These are phyloP conservation scores for Grigorovia jiainica DNA, from an alignment of 805 yeast genomes.

Conservation along the genomic window DNA sequence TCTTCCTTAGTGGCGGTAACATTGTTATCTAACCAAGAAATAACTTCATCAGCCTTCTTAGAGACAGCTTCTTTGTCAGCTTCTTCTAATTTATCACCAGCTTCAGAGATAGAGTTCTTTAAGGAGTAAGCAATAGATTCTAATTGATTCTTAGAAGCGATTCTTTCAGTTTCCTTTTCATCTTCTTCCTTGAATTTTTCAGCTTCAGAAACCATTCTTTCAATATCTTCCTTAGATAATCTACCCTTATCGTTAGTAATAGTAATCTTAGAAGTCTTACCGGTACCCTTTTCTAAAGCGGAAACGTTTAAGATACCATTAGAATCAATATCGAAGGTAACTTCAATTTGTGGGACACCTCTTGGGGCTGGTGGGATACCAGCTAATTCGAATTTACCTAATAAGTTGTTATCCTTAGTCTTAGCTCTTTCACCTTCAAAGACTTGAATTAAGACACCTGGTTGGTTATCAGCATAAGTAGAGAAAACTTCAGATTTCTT, in stretches of 20 bases:
- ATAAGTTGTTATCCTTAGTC: constrained; percentile 92
- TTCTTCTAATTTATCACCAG: constrained; percentile 70
- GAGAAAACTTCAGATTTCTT: constrained; percentile 98
- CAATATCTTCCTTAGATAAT: constrained; percentile 94
- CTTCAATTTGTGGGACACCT: constrained; percentile 98
- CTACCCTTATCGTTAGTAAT: constrained; percentile 99
- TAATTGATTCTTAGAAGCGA: constrained; percentile 88
- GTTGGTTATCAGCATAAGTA: constrained; percentile 98
- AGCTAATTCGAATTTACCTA: constrained; percentile 93
- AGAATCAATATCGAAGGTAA: constrained; percentile 93
- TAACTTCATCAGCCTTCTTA: constrained; percentile 77
- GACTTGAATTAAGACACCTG: constrained; percentile 98
- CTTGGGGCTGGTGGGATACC: constrained; percentile 99
- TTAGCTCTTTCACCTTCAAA: constrained; percentile 97
- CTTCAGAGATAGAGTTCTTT: constrained; percentile 72
- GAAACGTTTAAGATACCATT: constrained; percentile 96
- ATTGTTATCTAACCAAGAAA: constrained; percentile 87
- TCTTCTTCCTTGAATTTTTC: constrained; percentile 97
- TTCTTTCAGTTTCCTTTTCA: constrained; percentile 88
- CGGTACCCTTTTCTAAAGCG: constrained; percentile 98
- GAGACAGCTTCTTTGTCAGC: constrained; percentile 64
- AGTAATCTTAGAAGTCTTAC: constrained; percentile 93
- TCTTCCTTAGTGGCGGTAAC: constrained; percentile 90
- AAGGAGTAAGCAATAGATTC: constrained; percentile 94
- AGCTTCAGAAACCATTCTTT: constrained; percentile 96